Evolutionary conservation across 176 grass and related monocot species (phyloP).

Genomic region (Musa acuminata): DNA sequence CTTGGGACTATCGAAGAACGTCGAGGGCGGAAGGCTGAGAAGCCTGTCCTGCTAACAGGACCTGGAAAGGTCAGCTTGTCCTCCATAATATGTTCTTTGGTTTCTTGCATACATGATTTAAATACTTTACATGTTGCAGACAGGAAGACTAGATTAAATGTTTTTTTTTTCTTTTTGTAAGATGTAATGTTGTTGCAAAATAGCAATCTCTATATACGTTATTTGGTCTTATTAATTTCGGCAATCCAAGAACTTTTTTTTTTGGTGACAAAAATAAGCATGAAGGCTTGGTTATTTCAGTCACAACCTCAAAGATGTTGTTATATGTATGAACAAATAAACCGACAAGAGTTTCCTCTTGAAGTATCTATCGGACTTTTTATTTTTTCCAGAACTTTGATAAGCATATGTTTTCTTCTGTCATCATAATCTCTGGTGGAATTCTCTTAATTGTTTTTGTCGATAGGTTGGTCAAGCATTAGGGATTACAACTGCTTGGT

Average conservation of each 20-base stretch:
- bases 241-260: too few relatives aligned
- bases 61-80: conserved; percentile 62
- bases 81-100: neutral
- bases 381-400: neutral
- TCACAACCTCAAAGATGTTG: neutral
- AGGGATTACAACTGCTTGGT: conserved; percentile 84
- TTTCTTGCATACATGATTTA: neutral
- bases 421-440: neutral
- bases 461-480: conserved; percentile 88
- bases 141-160: neutral
- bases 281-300: too few relatives aligned
- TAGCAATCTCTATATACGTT: too few relatives aligned
- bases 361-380: neutral
- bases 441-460: neutral
- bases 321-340: neutral
- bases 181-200: too few relatives aligned
- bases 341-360: neutral
- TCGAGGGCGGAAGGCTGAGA: conserved; percentile 64
- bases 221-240: too few relatives aligned
- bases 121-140: neutral
- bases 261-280: too few relatives aligned
- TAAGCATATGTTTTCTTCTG: neutral
- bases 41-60: conserved; percentile 70
- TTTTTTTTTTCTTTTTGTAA: neutral
- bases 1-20: conserved; percentile 59